These are phyloP conservation scores for Mycosphaerella sp. DNA, from an alignment of 2,329 filamentous ascomycete species.

Conservation along the genomic window DNA sequence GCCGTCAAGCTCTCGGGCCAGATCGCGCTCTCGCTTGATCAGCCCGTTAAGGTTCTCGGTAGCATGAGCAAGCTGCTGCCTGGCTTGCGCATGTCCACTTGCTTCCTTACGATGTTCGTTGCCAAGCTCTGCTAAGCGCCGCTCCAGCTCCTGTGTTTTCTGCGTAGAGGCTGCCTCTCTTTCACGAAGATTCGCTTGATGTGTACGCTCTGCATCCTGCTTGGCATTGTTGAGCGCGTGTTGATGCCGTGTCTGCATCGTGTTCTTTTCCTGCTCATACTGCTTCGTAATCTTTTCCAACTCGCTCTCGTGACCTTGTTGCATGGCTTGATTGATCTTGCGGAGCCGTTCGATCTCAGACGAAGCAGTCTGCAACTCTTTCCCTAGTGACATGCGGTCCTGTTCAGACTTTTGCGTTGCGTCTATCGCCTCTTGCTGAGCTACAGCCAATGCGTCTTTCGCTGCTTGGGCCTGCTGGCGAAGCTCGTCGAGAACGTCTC, in stretches of 20 bases:
- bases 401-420: slow-evolving; percentile 53
- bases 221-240: slow-evolving; percentile 26
- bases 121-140: slow-evolving; percentile 28
- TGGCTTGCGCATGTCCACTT: slow-evolving; percentile 24
- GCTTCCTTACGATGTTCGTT: slow-evolving; percentile 30
- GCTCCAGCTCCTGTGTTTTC: slow-evolving; percentile 29
- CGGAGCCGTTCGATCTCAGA: slow-evolving; percentile 51
- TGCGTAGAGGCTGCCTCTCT: slow-evolving; percentile 24
- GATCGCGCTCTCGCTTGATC: slow-evolving; percentile 23
- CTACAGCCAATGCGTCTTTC: slow-evolving; percentile 52
- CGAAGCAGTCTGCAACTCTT: slow-evolving; percentile 40
- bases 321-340: slow-evolving; percentile 63
- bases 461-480: slow-evolving; percentile 71
- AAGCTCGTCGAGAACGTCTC: slow-evolving; percentile 82
- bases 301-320: slow-evolving; percentile 59
- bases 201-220: slow-evolving; percentile 27
- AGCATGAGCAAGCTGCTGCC: slow-evolving; percentile 33
- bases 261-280: slow-evolving; percentile 35
- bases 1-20: slow-evolving; percentile 24
- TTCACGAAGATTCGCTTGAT: slow-evolving; percentile 26
- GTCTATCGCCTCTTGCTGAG: slow-evolving; percentile 51
- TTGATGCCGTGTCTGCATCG: slow-evolving; percentile 33
- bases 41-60: slow-evolving; percentile 26
- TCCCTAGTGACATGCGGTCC: slow-evolving; percentile 39
- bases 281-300: slow-evolving; percentile 44